Base-by-base conservation (phyloP, 352 stramenopile genomes). In the Pythium utonaiense region DNA sequence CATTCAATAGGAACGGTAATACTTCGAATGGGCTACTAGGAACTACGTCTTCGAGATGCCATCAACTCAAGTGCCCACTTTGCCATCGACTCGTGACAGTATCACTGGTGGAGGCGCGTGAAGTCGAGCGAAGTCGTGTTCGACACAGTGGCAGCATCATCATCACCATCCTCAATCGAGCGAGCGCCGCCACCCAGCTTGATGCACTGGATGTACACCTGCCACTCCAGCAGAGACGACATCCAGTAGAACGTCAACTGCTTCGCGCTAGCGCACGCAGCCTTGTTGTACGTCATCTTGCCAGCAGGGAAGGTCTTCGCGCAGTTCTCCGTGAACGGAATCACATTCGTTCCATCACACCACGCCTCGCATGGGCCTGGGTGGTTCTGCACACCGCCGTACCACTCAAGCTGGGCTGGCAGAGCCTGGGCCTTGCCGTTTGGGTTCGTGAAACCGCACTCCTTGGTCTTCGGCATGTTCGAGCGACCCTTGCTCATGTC, bases 201-300 rank as follows among this genome's bases (percentile, higher is more conserved):
- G 19, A 48, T 36, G 44, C 60, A 67, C 19, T 67, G 12, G 6
- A 45, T 69, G 64, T 86, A 86, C 53, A 88, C 67, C 66, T 88
- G 76, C 76, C 74, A 88, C 38, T 66, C 57, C n/a, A 67, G 62
- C 41, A 85, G 73, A 64, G 81, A 75, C 8, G 66, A 68, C 33
- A 86, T 60, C 78, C 78, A 88, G 65, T 79, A 83, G 42, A 82
- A 74, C 4, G 70, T 81, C 13, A 86, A 62, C 0, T 69, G 58
- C 38, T 71, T 75, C 22, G 70, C 74, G 31, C 61, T 55, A 47
- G 41, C 62, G 40, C 75, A 84, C 22, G 69, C 59, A 14, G 73
- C 66, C 14, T 60, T 69, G 50, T 80, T 63, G 53, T 83, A 79
- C 28, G 67, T 62, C 16, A 84, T 60, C 17, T 67, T 70, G 38